phyloP scores from a whole-genome alignment of 192 early-diverging fungal genomes.

The Coemansia sp. region DNA sequence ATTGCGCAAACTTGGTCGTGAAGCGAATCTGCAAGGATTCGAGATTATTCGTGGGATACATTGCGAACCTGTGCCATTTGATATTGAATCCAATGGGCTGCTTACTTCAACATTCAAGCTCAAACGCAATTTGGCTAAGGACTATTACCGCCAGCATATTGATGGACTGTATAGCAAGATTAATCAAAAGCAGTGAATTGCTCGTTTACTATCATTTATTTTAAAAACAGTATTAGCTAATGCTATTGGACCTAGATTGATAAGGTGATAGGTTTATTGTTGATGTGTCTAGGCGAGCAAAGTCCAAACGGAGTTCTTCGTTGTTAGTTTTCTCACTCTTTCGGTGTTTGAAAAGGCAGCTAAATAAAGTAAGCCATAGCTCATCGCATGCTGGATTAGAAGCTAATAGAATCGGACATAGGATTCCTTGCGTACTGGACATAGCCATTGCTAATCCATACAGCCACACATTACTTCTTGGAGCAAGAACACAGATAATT shows the following conservation, averaged over 20 bases:
- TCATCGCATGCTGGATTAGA: conserved; percentile 21
- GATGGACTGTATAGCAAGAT: conserved; percentile 59
- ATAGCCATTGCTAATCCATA: conserved; percentile 13
- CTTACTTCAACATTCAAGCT: conserved; percentile 92
- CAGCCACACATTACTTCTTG: conserved; percentile 12
- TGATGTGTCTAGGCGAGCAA: conserved; percentile 27
- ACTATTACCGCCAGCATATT: conserved; percentile 59
- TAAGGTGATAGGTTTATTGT: conserved; percentile 45
- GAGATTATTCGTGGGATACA: conserved; percentile 72
- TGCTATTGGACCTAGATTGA: conserved; percentile 25
- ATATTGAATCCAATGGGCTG: conserved; percentile 72
- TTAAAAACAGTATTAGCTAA: conserved; percentile 8
- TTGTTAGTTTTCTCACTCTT: not conserved
- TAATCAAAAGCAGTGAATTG: conserved; percentile 6
- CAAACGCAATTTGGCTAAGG: conserved; percentile 72
- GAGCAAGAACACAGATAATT: conserved; percentile 12
- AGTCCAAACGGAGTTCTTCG: conserved; percentile 21
- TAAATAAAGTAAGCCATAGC: not conserved
- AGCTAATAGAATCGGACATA: conserved; percentile 13
- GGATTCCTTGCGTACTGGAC: conserved; percentile 20
- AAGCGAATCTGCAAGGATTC: conserved; percentile 80
- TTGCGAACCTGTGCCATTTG: conserved; percentile 67
- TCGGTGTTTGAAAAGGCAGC: not conserved
- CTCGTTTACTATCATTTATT: not conserved
- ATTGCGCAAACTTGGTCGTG: conserved; percentile 60